These are phyloP conservation scores for Brassica nigra DNA, from an alignment of 345 rosid genomes.

Conservation along the genomic window DNA sequence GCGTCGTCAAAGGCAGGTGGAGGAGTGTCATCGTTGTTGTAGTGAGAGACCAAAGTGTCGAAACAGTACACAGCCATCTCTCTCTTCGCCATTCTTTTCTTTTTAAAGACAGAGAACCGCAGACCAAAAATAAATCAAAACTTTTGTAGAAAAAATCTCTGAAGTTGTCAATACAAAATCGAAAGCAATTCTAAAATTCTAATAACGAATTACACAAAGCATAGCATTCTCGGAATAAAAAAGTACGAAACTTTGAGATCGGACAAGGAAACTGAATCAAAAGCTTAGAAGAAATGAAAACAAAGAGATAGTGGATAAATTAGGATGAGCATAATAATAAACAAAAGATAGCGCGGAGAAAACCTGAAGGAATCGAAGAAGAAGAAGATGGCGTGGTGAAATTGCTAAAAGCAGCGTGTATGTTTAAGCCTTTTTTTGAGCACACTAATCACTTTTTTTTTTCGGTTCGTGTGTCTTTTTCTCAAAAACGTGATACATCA, in stretches of 20 bases:
- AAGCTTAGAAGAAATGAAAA: too few species aligned
- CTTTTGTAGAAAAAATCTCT: not conserved
- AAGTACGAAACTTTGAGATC: not conserved
- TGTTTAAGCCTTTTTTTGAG: conserved; percentile 26
- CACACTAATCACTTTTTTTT: not conserved
- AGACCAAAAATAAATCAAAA: not conserved
- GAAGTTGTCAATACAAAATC: not conserved
- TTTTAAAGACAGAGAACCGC: not conserved
- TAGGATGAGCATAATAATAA: too few species aligned
- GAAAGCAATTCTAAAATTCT: not conserved
- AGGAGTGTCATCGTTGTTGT: conserved; percentile 79
- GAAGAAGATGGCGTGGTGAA: conserved; percentile 4
- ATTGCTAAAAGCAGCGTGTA: not conserved
- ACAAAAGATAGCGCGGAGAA: too few species aligned
- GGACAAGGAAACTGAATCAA: not conserved
- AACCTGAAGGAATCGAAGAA: conserved; percentile 15
- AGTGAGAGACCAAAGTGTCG: conserved; percentile 89
- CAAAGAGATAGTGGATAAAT: too few species aligned
- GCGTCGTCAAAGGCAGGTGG: conserved; percentile 87
- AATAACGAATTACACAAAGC: not conserved
- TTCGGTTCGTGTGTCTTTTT: conserved; percentile 16
- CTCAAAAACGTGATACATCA: not conserved
- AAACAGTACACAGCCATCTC: conserved; percentile 99
- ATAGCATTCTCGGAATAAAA: not conserved
- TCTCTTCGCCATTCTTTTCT: conserved; percentile 69